Conservation (phyloP, 352 stramenopile genomes). For the Pythium coloratum region DNA sequence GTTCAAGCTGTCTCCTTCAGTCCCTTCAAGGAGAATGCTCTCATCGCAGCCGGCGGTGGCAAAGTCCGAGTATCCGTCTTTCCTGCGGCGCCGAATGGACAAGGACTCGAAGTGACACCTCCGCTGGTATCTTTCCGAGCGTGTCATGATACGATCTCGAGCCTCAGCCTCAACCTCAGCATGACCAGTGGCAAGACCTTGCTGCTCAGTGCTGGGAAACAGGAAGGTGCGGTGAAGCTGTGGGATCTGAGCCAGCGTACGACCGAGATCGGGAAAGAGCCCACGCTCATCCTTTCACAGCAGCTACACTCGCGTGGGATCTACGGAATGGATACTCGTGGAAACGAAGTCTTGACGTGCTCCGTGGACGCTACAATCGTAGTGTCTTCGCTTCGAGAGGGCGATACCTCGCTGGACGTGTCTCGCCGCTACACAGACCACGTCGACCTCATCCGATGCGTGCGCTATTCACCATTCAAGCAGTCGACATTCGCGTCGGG, state of each 20-base stretch:
- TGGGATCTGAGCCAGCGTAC: constrained; percentile 50
- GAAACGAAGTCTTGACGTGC: constrained; percentile 40
- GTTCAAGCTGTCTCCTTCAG: constrained; percentile 50
- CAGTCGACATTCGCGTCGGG: constrained; percentile 37
- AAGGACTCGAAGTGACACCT: constrained; percentile 4
- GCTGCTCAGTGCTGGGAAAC: constrained; percentile 46
- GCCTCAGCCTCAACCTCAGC: constrained; percentile 40
- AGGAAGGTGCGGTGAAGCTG: constrained; percentile 43
- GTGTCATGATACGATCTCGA: constrained; percentile 49
- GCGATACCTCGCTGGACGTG: constrained; percentile 16
- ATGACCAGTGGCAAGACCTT: constrained; percentile 29
- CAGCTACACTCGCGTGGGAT: constrained; percentile 46
- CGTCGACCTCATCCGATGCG: constrained; percentile 46
- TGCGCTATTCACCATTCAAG: constrained; percentile 30
- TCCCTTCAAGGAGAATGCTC: constrained; percentile 34
- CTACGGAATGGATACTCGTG: constrained; percentile 43
- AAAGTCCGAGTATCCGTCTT: constrained; percentile 53
- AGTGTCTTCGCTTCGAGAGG: constrained; percentile 33
- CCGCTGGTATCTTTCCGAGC: constrained; percentile 56
- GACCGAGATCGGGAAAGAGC: constrained; percentile 27
- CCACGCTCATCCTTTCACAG: constrained; percentile 24
- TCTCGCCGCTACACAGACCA: constrained; percentile 39
- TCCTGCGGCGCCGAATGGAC: background rate
- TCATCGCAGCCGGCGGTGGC: constrained; percentile 43
- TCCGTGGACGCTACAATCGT: constrained; percentile 48